Evolutionary conservation across 2,329 filamentous ascomycete species (phyloP), one percentile per base, ranked within the genome.

Genomic region (Lojkania enalia): DNA sequence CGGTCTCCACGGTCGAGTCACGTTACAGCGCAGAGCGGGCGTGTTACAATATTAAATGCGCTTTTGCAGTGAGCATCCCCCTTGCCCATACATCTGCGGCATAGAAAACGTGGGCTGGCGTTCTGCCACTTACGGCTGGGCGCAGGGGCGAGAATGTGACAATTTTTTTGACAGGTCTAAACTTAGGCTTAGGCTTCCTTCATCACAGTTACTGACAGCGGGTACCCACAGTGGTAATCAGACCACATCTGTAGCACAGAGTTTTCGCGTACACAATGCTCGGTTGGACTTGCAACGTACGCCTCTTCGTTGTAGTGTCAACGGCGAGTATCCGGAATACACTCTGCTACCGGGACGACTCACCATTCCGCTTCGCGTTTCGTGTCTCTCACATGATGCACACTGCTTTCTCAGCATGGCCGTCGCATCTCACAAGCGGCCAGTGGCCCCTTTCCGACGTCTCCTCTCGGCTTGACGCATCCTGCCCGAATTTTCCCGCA

Each of bases 21-120:
- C 47, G 60, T 64, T 63, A 57, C 63, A 64, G 57, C 50, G 51
- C 64, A 65, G 55, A 47, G 55, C 58, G 51, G 49, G 58, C 51
- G 58, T 65, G 39, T 44, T 48, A 66, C 63, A 48, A 45, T 56
- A 61, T 46, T 36, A 50, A 30, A 42, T 33, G 36, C 42, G 46
- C 47, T 44, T 51, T 42, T 58, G 39, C 43, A 52, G 55, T 49
- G 57, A 54, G 57, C 39, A 18, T 45, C 49, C 46, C 54, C 48
- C 41, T 44, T 52, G 43, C 45, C 49, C 18, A 18, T 16, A 18
- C 47, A 35, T 56, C 45, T 35, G 48, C 61, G 27, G 42, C 51
- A 61, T 60, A 46, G 35, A 32, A 53, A 65, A 66, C 63, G 63
- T 67, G 64, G 61, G 39, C 44, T 57, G 49, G 57, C 54, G 49